phyloP scores from a whole-genome alignment of 2,329 filamentous ascomycete genomes.

The Diaporthe sp. region DNA sequence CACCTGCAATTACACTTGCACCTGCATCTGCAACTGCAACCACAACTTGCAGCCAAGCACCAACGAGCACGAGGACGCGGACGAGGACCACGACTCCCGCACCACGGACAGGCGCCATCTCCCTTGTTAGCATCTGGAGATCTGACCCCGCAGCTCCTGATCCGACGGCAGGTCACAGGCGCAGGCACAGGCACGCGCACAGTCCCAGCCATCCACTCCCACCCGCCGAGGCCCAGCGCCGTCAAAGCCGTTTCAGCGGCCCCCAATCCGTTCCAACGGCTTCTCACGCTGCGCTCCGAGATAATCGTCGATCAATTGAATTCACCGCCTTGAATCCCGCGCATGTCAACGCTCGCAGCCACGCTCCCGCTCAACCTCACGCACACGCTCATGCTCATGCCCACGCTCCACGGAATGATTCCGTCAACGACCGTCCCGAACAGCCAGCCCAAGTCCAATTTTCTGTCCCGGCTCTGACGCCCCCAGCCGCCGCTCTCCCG shows the following conservation, averaged over 20 bases:
- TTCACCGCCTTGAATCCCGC: conserved; percentile 35
- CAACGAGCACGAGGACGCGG: conserved; percentile 7
- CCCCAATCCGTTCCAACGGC: conserved; percentile 60
- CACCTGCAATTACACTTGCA: neutral
- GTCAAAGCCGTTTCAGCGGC: conserved; percentile 63
- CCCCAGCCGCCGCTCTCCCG: conserved; percentile 40
- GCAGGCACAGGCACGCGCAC: neutral
- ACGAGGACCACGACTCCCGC: neutral
- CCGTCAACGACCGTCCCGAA: conserved; percentile 44
- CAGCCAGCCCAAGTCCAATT: conserved; percentile 50
- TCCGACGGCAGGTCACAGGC: conserved; percentile 25
- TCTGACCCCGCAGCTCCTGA: conserved; percentile 21
- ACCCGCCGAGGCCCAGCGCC: conserved; percentile 39
- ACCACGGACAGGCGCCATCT: conserved; percentile 9
- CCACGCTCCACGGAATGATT: conserved; percentile 24
- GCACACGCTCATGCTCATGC: conserved; percentile 19
- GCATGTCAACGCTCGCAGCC: conserved; percentile 7
- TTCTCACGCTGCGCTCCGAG: conserved; percentile 56
- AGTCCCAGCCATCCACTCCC: conserved; percentile 8
- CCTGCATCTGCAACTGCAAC: conserved; percentile 21
- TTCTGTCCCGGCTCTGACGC: conserved; percentile 20
- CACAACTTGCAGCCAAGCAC: conserved; percentile 15
- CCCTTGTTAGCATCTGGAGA: neutral
- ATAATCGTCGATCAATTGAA: conserved; percentile 41
- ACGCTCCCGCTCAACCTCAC: conserved; percentile 2